Conservation (phyloP, 768 basidiomycete genomes). For the Termitomyces sp. region DNA sequence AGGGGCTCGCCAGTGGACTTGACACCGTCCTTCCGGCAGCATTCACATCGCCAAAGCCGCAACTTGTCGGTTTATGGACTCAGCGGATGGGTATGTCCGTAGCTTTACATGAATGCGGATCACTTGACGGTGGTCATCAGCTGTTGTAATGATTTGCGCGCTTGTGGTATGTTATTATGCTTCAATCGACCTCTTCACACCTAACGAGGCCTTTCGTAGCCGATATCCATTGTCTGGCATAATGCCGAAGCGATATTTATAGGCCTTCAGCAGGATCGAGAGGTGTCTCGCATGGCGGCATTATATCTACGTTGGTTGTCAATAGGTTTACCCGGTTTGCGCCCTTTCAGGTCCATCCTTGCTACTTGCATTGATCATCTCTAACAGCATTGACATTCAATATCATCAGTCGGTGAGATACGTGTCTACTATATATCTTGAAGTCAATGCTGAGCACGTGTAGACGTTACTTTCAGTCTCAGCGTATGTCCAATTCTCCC, state of each 20-base stretch:
- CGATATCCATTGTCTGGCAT: neutral
- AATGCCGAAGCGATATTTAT: neutral
- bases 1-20: constrained; percentile 60
- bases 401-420: neutral
- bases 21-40: constrained; percentile 76
- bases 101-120: neutral
- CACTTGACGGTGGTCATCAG: neutral
- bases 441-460: neutral
- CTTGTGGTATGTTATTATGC: neutral
- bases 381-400: neutral
- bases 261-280: constrained; percentile 2
- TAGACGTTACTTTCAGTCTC: neutral
- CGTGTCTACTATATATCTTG: too few species aligned
- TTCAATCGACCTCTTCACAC: neutral
- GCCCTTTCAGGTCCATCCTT: neutral
- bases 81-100: constrained; percentile 51
- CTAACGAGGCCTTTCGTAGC: neutral
- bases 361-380: neutral
- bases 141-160: constrained; percentile 6
- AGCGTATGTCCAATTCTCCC: neutral
- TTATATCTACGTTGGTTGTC: constrained; percentile 5
- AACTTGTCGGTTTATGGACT: constrained; percentile 54
- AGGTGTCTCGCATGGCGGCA: constrained; percentile 4
- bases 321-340: neutral
- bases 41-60: constrained; percentile 55